Conservation (phyloP, 352 stramenopile species). For the Globisporangium megalacanthum region DNA sequence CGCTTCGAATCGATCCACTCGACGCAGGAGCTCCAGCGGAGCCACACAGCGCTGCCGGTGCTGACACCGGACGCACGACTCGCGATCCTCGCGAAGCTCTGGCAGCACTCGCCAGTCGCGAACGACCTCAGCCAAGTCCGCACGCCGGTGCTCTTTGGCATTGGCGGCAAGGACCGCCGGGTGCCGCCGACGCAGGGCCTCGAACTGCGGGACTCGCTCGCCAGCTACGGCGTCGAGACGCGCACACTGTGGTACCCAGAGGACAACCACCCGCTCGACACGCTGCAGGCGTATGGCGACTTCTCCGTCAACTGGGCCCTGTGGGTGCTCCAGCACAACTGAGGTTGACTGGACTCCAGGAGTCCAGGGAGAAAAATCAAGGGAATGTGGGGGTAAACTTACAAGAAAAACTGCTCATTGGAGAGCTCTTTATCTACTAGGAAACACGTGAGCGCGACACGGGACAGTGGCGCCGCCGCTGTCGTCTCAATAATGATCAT, state of each 20-base stretch:
- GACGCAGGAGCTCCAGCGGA: conserved; percentile 39
- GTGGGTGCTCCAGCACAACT: conserved; percentile 64
- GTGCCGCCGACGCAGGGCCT: conserved; percentile 90
- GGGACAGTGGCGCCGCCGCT: too few species aligned
- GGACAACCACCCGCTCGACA: conserved; percentile 64
- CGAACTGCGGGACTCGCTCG: conserved; percentile 90
- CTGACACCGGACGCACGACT: conserved; percentile 42
- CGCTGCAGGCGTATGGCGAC: conserved; percentile 58
- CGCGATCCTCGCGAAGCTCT: conserved; percentile 76
- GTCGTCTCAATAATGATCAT: too few species aligned
- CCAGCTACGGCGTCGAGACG: conserved; percentile 40
- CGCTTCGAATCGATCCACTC: conserved; percentile 86
- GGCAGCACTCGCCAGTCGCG: conserved; percentile 82
- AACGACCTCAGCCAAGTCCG: conserved; percentile 82
- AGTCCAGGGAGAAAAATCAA: too few species aligned
- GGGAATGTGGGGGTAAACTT: too few species aligned
- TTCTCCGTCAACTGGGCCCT: conserved; percentile 75
- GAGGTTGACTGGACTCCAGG: too few species aligned
- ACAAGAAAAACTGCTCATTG: too few species aligned
- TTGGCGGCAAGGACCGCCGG: conserved; percentile 89
- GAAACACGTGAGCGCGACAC: too few species aligned
- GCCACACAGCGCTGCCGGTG: conserved; percentile 20
- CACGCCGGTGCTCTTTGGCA: conserved; percentile 88
- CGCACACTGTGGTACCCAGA: conserved; percentile 70
- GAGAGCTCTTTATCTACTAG: too few species aligned